These are phyloP conservation scores for Lactarius quietus DNA, from an alignment of 768 basidiomycete species.

Conservation along the genomic window DNA sequence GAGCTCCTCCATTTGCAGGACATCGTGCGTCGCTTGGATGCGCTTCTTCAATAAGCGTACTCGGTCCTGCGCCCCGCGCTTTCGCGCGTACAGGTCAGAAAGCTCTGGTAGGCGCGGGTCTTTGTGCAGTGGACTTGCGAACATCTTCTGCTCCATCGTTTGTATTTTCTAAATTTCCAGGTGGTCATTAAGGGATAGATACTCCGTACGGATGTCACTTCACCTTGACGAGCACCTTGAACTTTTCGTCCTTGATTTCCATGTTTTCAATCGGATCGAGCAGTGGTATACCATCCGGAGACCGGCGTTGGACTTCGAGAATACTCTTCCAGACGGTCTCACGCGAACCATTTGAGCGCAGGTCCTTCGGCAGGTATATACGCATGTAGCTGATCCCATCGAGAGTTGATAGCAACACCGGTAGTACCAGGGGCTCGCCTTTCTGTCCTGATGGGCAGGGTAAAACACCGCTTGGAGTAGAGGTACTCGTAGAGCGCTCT, in stretches of 20 bases:
- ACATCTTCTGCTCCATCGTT: slow-evolving; percentile 82
- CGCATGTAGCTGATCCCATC: slow-evolving; percentile 85
- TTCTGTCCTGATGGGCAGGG: slow-evolving; percentile 73
- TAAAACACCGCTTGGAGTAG: slow-evolving; percentile 65
- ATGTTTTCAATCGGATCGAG: slow-evolving; percentile 93
- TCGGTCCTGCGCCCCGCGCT: slow-evolving; percentile 63
- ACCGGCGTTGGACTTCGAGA: slow-evolving; percentile 84
- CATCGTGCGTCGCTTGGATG: slow-evolving; percentile 86
- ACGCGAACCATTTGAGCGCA: slow-evolving; percentile 68
- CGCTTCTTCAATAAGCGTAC: slow-evolving; percentile 79
- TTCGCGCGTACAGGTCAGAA: slow-evolving; percentile 76
- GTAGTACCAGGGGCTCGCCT: slow-evolving; percentile 81
- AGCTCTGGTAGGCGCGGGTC: slow-evolving; percentile 75
- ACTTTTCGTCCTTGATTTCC: slow-evolving; percentile 94
- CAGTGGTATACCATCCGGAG: slow-evolving; percentile 80
- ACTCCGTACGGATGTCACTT: slow-evolving; percentile 11
- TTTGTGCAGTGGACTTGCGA: slow-evolving; percentile 70
- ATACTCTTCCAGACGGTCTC: slow-evolving; percentile 90
- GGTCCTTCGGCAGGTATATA: slow-evolving; percentile 85
- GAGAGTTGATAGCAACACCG: slow-evolving; percentile 82
- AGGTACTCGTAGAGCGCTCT: slow-evolving; percentile 48
- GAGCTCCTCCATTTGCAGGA: slow-evolving; percentile 94
- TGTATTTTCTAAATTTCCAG: slow-evolving; percentile 71
- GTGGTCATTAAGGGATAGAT: neutral
- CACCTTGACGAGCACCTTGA: slow-evolving; percentile 82